Conservation (phyloP, 2,329 filamentous ascomycete species). For the Cercospora zeina region DNA sequence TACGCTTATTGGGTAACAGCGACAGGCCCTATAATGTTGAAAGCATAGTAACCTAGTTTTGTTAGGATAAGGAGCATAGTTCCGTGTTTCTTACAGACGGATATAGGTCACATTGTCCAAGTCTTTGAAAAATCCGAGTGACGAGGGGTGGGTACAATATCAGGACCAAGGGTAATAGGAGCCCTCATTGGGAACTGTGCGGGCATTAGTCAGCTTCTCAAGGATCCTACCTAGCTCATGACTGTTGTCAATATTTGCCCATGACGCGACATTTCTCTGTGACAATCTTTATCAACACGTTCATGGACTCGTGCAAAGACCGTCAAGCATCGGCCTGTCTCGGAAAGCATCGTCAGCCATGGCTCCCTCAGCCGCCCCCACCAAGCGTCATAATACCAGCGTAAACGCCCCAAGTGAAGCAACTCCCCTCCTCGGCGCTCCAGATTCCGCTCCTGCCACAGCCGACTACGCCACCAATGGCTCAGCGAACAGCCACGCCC, state of each 20-base stretch:
- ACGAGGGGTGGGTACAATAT: too few species aligned
- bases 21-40: too few species aligned
- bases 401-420: slow-evolving; percentile 28
- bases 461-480: slow-evolving; percentile 20
- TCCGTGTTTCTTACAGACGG: too few species aligned
- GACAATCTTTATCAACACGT: not conserved
- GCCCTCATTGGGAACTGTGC: too few species aligned
- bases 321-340: not conserved
- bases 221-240: too few species aligned
- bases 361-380: slow-evolving; percentile 25
- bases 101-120: too few species aligned
- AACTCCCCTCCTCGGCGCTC: slow-evolving; percentile 32
- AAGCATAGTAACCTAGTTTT: too few species aligned
- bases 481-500: slow-evolving; percentile 7
- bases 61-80: too few species aligned
- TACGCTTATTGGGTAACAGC: too few species aligned
- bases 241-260: not conserved
- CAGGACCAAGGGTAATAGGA: too few species aligned
- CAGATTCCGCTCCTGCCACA: slow-evolving; percentile 21
- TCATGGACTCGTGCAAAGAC: slow-evolving; percentile 2
- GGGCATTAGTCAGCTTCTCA: too few species aligned
- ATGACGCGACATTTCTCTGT: not conserved
- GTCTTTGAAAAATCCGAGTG: too few species aligned
- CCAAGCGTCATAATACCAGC: slow-evolving; percentile 13
- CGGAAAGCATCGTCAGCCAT: slow-evolving; percentile 2